Conservation (phyloP, 306 rosid genomes). For the Calophaca sinica region DNA sequence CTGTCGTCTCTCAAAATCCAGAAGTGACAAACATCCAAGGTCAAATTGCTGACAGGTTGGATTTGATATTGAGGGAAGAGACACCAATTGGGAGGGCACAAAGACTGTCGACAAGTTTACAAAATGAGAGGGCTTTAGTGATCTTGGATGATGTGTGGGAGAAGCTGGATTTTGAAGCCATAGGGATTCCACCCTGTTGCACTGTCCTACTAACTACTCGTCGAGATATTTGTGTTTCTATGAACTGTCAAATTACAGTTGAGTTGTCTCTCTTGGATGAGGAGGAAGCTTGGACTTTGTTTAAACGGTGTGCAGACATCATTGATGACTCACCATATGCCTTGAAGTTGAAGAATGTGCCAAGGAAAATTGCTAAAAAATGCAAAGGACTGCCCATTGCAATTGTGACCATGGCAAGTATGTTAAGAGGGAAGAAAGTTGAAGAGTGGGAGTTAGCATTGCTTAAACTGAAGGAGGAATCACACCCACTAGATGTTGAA, state of each 20-base stretch:
- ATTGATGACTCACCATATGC: not conserved
- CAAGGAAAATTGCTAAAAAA: not conserved
- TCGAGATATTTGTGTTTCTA: not conserved
- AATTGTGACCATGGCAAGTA: conserved; percentile 27
- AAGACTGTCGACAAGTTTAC: conserved; percentile 6
- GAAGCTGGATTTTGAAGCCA: not conserved
- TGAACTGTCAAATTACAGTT: not conserved
- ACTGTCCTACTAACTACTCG: conserved; percentile 33
- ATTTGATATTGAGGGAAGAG: conserved; percentile 6
- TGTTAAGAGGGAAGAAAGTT: not conserved
- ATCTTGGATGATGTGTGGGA: conserved; percentile 42
- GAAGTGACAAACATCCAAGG: not conserved
- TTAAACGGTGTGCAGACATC: not conserved
- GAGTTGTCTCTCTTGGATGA: not conserved
- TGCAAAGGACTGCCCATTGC: conserved; percentile 39
- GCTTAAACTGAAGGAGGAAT: not conserved
- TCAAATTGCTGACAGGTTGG: conserved; percentile 25
- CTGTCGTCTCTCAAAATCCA: conserved; percentile 6
- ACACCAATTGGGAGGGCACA: not conserved
- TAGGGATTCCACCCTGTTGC: conserved; percentile 29
- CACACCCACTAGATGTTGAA: not conserved
- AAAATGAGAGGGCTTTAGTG: not conserved
- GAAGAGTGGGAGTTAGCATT: conserved; percentile 16
- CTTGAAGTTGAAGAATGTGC: conserved; percentile 24
- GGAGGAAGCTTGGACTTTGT: conserved; percentile 22